phyloP scores from a whole-genome alignment of 176 grass and related monocot species.

The Raddia guianensis region DNA sequence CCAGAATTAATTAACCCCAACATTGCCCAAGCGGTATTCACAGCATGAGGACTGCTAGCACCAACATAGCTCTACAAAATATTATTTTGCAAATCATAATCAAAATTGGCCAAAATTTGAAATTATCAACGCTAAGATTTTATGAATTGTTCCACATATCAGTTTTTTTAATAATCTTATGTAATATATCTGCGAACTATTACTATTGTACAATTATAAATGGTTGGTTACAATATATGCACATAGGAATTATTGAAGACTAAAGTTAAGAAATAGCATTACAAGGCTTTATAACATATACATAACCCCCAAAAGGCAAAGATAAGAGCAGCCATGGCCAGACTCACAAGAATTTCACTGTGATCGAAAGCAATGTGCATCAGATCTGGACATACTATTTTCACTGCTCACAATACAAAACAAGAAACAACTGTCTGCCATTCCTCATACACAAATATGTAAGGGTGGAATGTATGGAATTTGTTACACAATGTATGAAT shows the following conservation, averaged over 20 bases:
- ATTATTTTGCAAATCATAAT: background rate
- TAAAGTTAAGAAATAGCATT: background rate
- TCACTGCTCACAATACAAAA: background rate
- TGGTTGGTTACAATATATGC: too few species aligned
- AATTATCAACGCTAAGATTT: background rate
- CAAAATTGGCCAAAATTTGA: slow-evolving; percentile 29
- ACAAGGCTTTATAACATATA: background rate
- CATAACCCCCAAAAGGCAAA: too few species aligned
- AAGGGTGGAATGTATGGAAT: background rate
- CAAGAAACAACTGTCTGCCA: background rate
- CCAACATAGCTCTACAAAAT: slow-evolving; percentile 25
- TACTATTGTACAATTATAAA: background rate
- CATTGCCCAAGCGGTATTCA: slow-evolving; percentile 80
- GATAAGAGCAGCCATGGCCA: background rate
- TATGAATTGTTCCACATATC: background rate
- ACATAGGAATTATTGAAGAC: background rate
- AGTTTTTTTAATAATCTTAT: background rate
- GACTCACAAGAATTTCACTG: background rate
- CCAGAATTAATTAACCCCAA: slow-evolving; percentile 68
- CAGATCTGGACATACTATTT: background rate
- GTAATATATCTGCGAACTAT: background rate
- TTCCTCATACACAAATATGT: background rate
- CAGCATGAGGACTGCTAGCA: slow-evolving; percentile 43
- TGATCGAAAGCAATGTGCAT: background rate
- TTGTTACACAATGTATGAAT: background rate